Percentiles rank a stretch among this genome's conserved stretches.
Evolutionary conservation across 768 basidiomycete species (phyloP).

Genomic region (Lactarius hatsudake): DNA sequence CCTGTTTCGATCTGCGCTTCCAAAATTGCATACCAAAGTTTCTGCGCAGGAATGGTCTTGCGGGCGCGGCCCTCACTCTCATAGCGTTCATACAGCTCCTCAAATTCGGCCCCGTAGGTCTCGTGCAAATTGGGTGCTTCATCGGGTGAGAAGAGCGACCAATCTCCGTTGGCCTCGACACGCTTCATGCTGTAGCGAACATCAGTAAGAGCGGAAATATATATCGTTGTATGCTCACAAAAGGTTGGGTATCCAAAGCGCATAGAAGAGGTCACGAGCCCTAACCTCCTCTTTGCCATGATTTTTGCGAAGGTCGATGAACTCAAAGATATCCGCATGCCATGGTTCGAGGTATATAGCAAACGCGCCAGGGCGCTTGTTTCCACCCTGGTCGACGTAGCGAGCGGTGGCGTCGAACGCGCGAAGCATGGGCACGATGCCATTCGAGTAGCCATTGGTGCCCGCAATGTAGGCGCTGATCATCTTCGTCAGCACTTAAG

Average conservation of each 20-base stretch:
- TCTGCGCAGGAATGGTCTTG: slow-evolving; percentile 87
- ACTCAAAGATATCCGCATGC: slow-evolving; percentile 97
- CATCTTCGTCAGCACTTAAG: slow-evolving; percentile 3
- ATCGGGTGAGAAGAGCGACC: slow-evolving; percentile 97
- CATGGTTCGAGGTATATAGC: slow-evolving; percentile 99
- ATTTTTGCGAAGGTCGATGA: slow-evolving; percentile 97
- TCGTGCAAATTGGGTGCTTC: slow-evolving; percentile 91
- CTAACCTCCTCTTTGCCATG: slow-evolving; percentile 98
- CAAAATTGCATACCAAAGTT: slow-evolving; percentile 96
- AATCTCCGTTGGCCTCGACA: slow-evolving; percentile 82
- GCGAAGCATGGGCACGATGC: slow-evolving; percentile 98
- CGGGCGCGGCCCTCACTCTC: slow-evolving; percentile 87
- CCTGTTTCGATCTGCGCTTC: slow-evolving; percentile 99
- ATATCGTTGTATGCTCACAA: slow-evolving; percentile 57
- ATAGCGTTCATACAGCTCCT: slow-evolving; percentile 79
- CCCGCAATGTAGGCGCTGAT: slow-evolving; percentile 94
- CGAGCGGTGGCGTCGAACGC: slow-evolving; percentile 97
- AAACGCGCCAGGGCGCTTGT: slow-evolving; percentile 98
- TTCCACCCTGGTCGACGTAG: slow-evolving; percentile 98
- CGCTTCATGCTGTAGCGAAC: slow-evolving; percentile 79
- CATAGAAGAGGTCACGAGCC: slow-evolving; percentile 96
- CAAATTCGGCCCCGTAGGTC: slow-evolving; percentile 87
- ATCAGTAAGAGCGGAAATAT: slow-evolving; percentile 1
- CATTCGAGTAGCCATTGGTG: slow-evolving; percentile 98
- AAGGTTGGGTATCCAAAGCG: slow-evolving; percentile 95